Base-by-base conservation (phyloP, 106 monocot genomes). In the Dioscorea dumetorum region DNA sequence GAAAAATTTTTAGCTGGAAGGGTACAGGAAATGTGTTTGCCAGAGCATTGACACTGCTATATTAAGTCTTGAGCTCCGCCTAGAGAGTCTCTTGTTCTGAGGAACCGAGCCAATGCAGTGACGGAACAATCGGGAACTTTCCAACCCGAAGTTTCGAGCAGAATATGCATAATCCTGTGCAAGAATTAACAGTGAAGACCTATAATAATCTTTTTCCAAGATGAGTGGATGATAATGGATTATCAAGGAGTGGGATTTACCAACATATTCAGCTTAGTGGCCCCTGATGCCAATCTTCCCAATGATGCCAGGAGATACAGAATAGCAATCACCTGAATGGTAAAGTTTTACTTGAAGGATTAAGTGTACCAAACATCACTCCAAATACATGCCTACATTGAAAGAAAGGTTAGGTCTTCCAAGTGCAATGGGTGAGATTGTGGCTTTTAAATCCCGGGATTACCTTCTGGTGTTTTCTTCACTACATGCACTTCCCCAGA, bases 201-300 rank as follows among this genome's bases (percentile, higher is more conserved):
- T 34, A 7, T 0, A 3, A 34, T 60, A 24, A n/a, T n/a, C n/a
- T n/a, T n/a, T 22, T 22, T 22, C 21, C 0, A 9, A 2, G 23
- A 23, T 2, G 3, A 22, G 23, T 22, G 23, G 60, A 60, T 60
- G 24, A 8, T 18, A n/a, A 62, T 17, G 21, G 24, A 8, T 23
- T 15, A 56, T 32, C 4, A 24, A 3, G 13, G n/a, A n/a, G n/a
- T n/a, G 0, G 10, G 0, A 69, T 56, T 76, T 73, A 99, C 99
- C 99, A 66, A 87, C 78, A 77, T 92, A 99, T 35, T 87, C 84
- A 74, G 92, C 76, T n/a, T n/a, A 31, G 97, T 92, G 52, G 92
- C 92, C 60, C 87, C 97, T 23, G 97, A 99, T 67, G 92, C 90
- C 17, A 81, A 31, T 67, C 99, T 73, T 49, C 92, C 92, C 58